Percentiles rank a stretch among this genome's conserved stretches.
Conservation (phyloP, 129 eudicot genomes). For the Escallonia herrerae region DNA sequence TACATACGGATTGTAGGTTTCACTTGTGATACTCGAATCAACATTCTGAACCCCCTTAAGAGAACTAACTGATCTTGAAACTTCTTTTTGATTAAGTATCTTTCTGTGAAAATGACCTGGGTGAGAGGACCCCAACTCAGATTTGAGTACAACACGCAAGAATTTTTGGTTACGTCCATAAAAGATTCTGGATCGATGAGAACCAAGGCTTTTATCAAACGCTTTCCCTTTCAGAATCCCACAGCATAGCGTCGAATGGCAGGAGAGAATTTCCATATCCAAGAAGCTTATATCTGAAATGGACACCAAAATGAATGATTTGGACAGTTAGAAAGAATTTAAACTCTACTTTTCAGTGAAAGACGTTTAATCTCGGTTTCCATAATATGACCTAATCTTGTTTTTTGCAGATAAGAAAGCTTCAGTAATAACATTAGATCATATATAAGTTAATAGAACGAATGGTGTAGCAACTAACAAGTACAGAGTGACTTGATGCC, state of each 20-base stretch:
- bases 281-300: constrained; percentile 26
- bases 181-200: constrained; percentile 23
- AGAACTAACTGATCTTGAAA: constrained; percentile 18
- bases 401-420: too few relatives aligned
- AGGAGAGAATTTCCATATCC: constrained; percentile 53
- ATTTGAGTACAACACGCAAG: constrained; percentile 13
- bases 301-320: constrained; percentile 5
- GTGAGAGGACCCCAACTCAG: constrained; percentile 16
- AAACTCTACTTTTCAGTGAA: neutral
- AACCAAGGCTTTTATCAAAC: constrained; percentile 19
- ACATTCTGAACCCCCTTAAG: constrained; percentile 29
- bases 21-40: constrained; percentile 21
- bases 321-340: neutral
- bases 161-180: constrained; percentile 18
- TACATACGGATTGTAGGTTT: constrained; percentile 29
- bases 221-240: constrained; percentile 19
- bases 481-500: too few relatives aligned
- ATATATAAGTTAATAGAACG: too few relatives aligned
- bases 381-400: too few relatives aligned
- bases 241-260: constrained; percentile 32
- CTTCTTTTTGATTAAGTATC: constrained; percentile 1
- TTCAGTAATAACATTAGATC: too few relatives aligned
- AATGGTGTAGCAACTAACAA: too few relatives aligned
- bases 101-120: constrained; percentile 12
- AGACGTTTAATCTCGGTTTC: too few relatives aligned